Evolutionary conservation across 495 filamentous ascomycete genomes (phyloP), one percentile per base, ranked within the genome.

Genomic region (Penicillium coprophilum): DNA sequence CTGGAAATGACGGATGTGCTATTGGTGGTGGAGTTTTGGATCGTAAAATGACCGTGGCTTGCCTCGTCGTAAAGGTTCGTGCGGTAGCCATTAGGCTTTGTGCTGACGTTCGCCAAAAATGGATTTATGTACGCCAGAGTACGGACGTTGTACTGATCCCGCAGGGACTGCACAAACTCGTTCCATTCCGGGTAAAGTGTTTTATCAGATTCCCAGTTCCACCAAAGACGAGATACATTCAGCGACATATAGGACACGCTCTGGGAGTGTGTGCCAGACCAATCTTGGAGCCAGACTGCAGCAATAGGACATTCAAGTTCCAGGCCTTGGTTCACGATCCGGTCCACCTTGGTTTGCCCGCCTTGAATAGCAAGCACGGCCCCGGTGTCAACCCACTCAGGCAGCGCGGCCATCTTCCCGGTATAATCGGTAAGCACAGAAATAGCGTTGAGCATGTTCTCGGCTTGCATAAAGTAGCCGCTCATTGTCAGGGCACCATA

Each of bases 191-290:
- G 66, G 45, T 69, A 69, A 11, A 66, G 61, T 4, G 57, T 46
- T 2, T 47, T 41, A 31, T 69, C 66, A 12, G 50, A 48, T 46
- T 69, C 66, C 66, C 66, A 69, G 55, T 69, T 69, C 66, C 66
- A 69, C 66, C 66, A 69, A 5, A 69, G 54, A n/a, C 66, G 63
- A 6, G 66, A 69, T 34, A 69, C 54, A 20, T 61, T 64, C 39
- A 66, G 50, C 13, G 39, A 51, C 46, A 66, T 56, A 38, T 62
- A 62, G 6, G 63, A 61, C 9, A 53, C 66, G 8, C 56, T 61
- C 46, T 69, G 66, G 1, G 50, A 34, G 40, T 69, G 66, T 23
- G 63, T 67, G 2, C 64, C 61, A 21, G 57, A 60, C 64, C 64
- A 67, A 41, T 67, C 64, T 23, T 67, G 64, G 1, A 67, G 58